Evolutionary conservation across 1,284 basidiomycete genomes (phyloP).

Genomic region (Moesziomyces antarcticus): DNA sequence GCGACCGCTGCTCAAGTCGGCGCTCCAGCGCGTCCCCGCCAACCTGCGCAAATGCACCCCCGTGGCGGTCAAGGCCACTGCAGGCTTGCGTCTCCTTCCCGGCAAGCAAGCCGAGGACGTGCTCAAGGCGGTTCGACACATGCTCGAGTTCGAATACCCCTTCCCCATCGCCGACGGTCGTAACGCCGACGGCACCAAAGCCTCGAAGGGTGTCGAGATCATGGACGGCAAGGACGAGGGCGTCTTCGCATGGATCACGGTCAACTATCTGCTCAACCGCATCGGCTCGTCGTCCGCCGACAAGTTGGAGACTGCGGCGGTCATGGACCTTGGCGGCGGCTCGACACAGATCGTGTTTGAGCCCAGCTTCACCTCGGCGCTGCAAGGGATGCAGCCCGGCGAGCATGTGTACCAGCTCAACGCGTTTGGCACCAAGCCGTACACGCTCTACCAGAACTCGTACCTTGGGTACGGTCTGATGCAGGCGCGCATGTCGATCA

Average conservation of each 20-base stretch:
- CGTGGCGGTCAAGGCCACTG: constrained; percentile 93
- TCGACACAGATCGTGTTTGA: constrained; percentile 99
- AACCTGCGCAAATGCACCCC: constrained; percentile 81
- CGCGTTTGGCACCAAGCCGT: constrained; percentile 57
- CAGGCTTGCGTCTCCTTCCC: constrained; percentile 84
- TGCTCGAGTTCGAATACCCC: constrained; percentile 77
- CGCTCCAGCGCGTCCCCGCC: constrained; percentile 80
- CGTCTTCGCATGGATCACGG: constrained; percentile 97
- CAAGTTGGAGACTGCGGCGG: constrained; percentile 76
- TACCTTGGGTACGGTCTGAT: constrained; percentile 91
- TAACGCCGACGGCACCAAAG: constrained; percentile 27
- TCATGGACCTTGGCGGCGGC: constrained; percentile 94
- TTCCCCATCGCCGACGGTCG: constrained; percentile 72
- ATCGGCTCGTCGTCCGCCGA: constrained; percentile 68
- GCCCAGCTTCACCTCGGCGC: constrained; percentile 72
- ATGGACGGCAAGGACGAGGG: constrained; percentile 96
- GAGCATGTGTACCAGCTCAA: constrained; percentile 91
- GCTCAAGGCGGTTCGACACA: constrained; percentile 78
- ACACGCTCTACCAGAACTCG: constrained; percentile 66
- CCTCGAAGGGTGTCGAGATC: constrained; percentile 61
- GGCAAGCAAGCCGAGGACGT: constrained; percentile 78
- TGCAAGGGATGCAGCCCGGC: constrained; percentile 77
- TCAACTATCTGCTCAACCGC: constrained; percentile 77
- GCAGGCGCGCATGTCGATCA: constrained; percentile 85
- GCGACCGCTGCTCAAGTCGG: constrained; percentile 83